These are phyloP conservation scores for Globisporangium rhizosaccharum DNA, from an alignment of 352 stramenopile species.

Conservation along the genomic window DNA sequence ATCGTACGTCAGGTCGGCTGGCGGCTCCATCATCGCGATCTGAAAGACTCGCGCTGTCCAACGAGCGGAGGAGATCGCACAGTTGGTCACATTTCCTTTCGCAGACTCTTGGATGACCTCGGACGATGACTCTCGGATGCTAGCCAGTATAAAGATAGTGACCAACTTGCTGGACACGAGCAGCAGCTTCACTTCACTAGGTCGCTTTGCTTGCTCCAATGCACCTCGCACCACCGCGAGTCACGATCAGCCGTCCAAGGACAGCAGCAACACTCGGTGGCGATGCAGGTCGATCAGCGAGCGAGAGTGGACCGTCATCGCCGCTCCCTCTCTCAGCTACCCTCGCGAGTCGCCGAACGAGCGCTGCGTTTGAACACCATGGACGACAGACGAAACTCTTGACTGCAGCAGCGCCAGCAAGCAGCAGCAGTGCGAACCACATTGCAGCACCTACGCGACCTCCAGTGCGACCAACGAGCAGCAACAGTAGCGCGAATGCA, in stretches of 20 bases:
- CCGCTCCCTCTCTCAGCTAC: not conserved
- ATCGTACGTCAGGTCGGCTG: no score
- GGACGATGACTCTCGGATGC: no score
- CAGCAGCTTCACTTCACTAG: not conserved
- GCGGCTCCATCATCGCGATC: no score
- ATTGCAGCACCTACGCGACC: not conserved
- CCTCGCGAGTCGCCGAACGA: not conserved
- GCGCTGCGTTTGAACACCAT: not conserved
- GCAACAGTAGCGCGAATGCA: not conserved
- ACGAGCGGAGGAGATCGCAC: no score
- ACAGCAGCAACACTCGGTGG: conserved; percentile 9
- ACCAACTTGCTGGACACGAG: no score
- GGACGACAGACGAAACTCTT: not conserved
- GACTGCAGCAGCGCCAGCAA: not conserved
- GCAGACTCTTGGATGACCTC: no score
- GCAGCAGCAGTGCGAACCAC: not conserved
- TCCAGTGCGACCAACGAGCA: conserved; percentile 7
- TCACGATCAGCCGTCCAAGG: conserved; percentile 24
- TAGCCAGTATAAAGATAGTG: no score
- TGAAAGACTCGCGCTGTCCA: no score
- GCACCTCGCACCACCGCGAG: conserved; percentile 14
- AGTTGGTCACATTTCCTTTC: no score
- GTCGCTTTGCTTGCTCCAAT: no score
- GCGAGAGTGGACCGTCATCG: not conserved
- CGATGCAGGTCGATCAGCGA: not conserved